A percentile compares a stretch with the other conserved stretches of the same genome.
Conservation (phyloP, 345 rosid species). For the Eucalyptus sp. region DNA sequence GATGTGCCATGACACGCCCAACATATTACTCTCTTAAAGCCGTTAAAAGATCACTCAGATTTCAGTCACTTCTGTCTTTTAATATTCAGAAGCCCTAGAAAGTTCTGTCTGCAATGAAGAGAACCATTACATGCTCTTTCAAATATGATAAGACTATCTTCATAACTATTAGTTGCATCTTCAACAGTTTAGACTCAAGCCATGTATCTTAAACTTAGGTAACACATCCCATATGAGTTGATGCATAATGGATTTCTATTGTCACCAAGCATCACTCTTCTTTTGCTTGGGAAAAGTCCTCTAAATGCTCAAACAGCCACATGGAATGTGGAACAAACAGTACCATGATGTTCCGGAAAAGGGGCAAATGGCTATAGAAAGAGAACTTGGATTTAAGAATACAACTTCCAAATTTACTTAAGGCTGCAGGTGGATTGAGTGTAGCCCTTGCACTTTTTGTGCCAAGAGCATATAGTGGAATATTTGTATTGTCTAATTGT, state of each 20-base stretch:
- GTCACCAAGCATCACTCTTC: not conserved
- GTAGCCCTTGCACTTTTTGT: not conserved
- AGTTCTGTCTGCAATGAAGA: not conserved
- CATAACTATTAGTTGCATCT: not conserved
- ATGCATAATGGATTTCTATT: not conserved
- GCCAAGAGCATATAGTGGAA: not conserved
- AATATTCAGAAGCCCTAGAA: not conserved
- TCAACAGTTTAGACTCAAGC: not conserved
- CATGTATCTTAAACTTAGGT: not conserved
- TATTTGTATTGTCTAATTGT: not conserved
- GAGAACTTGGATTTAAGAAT: not conserved
- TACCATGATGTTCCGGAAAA: not conserved
- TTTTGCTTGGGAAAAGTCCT: not conserved
- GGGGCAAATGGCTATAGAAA: not conserved
- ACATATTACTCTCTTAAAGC: not conserved
- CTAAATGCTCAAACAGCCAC: not conserved
- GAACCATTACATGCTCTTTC: not conserved
- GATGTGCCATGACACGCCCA: not conserved
- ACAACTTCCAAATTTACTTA: not conserved
- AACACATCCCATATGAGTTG: not conserved
- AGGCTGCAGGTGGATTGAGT: not conserved
- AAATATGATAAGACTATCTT: not conserved
- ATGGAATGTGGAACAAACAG: not conserved
- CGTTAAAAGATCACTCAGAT: not conserved
- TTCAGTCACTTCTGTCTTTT: not conserved